Evolutionary conservation across 352 stramenopile genomes (phyloP).

Genomic region (Pythium monospermum): DNA sequence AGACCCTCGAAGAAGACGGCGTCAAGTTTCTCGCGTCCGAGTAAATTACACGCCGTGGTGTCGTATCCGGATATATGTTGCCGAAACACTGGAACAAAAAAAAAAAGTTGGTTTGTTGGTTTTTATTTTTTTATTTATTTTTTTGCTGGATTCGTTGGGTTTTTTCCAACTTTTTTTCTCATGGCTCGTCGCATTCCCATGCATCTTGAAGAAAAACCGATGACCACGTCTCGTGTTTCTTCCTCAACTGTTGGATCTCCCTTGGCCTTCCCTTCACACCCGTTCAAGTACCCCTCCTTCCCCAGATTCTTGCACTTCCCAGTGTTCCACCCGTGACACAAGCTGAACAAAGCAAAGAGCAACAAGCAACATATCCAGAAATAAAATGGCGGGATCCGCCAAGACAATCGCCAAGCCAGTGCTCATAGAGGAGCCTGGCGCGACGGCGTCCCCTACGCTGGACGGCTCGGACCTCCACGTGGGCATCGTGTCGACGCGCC

Average conservation of each 20-base stretch:
- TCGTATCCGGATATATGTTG: neutral
- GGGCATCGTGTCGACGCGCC: constrained; percentile 21
- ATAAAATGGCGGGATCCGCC: constrained; percentile 18
- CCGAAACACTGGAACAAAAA: too few species aligned
- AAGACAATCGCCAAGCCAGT: constrained; percentile 23
- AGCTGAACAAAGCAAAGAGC: neutral
- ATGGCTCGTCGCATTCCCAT: neutral
- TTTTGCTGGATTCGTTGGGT: too few species aligned
- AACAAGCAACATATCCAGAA: neutral
- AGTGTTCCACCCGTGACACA: neutral
- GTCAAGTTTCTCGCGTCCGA: constrained; percentile 80
- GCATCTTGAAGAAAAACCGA: neutral
- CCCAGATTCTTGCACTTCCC: too few species aligned
- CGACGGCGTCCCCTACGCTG: constrained; percentile 21
- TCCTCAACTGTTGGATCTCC: too few species aligned
- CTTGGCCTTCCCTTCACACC: too few species aligned
- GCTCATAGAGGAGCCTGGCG: constrained; percentile 32
- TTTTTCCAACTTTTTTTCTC: neutral
- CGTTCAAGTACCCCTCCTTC: too few species aligned
- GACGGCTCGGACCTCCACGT: constrained; percentile 15
- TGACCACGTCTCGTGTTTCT: too few species aligned
- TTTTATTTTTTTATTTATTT: neutral
- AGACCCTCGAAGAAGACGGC: constrained; percentile 80
- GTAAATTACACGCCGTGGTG: constrained; percentile 15
- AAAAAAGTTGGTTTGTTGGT: neutral